phyloP scores from a whole-genome alignment of 2,329 filamentous ascomycete genomes.

The Ceratocystis cacaofunesta region DNA sequence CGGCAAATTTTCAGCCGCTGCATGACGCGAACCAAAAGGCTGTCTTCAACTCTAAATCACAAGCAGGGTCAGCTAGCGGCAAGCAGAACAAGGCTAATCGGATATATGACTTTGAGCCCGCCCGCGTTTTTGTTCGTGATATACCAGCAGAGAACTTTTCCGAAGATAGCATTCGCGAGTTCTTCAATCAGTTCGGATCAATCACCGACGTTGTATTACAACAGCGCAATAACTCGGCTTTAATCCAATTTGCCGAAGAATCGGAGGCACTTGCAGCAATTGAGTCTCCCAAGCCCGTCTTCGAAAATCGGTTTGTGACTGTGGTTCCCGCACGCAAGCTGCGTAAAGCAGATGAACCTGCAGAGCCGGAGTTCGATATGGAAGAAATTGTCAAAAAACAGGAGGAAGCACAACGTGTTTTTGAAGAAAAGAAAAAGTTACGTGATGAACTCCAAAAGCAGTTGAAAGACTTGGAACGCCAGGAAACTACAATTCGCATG shows the following conservation, averaged over 20 bases:
- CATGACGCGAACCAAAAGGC: conserved; percentile 20
- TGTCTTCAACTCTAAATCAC: conserved; percentile 20
- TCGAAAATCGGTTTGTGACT: conserved; percentile 75
- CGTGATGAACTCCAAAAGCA: conserved; percentile 47
- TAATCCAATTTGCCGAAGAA: conserved; percentile 55
- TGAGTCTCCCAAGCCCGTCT: conserved; percentile 63
- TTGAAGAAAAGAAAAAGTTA: conserved; percentile 51
- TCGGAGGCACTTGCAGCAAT: conserved; percentile 55
- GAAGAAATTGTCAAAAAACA: conserved; percentile 56
- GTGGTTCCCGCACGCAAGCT: conserved; percentile 27
- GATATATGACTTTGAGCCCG: conserved; percentile 46
- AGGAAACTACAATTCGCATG: conserved; percentile 45
- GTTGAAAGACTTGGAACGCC: conserved; percentile 48
- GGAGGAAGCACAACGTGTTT: conserved; percentile 53
- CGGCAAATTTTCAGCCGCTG: background rate
- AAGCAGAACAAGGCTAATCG: conserved; percentile 44
- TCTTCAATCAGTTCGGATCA: conserved; percentile 58
- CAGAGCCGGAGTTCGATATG: conserved; percentile 46
- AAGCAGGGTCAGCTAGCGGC: conserved; percentile 24
- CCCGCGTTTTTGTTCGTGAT: conserved; percentile 59
- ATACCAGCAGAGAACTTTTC: conserved; percentile 58
- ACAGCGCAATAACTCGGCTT: conserved; percentile 48
- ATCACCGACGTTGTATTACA: conserved; percentile 52
- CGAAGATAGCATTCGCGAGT: conserved; percentile 49
- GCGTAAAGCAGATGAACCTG: conserved; percentile 16